A percentile compares a stretch with the other conserved stretches of the same genome.
Conservation (phyloP, 176 grass and related monocot genomes). For the Phragmites australis region DNA sequence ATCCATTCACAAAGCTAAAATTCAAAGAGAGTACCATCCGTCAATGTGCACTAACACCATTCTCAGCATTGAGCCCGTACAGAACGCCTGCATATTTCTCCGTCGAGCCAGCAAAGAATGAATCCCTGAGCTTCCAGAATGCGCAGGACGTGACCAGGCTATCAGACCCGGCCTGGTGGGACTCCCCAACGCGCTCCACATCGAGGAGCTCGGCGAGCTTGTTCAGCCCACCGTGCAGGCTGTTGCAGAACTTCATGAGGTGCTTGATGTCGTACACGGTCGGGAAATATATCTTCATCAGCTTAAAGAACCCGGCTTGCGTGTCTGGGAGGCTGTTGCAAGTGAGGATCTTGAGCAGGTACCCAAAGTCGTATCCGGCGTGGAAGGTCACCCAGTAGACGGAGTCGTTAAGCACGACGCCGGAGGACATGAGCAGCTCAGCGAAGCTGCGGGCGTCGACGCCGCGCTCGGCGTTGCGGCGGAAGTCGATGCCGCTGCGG, state of each 20-base stretch:
- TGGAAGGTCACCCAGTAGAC: conserved; percentile 97
- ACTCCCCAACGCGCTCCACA: conserved; percentile 91
- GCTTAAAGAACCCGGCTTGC: conserved; percentile 69
- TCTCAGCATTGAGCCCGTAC: conserved; percentile 86
- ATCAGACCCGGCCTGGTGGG: conserved; percentile 92
- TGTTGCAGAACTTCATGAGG: conserved; percentile 99
- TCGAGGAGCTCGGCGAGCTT: conserved; percentile 90
- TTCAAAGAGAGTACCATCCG: conserved; percentile 39
- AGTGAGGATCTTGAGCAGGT: conserved; percentile 89
- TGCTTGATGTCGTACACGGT: conserved; percentile 93
- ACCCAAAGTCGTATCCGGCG: conserved; percentile 87
- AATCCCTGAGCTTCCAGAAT: conserved; percentile 85
- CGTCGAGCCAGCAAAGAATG: conserved; percentile 73
- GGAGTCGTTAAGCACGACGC: conserved; percentile 85
- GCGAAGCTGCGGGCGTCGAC: conserved; percentile 69
- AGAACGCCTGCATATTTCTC: conserved; percentile 96
- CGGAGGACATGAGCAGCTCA: conserved; percentile 94
- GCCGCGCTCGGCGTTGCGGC: conserved; percentile 64
- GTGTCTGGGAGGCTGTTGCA: conserved; percentile 79
- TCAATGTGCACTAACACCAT: conserved; percentile 78
- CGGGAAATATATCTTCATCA: conserved; percentile 94
- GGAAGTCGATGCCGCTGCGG: conserved; percentile 90
- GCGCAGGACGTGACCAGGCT: conserved; percentile 82
- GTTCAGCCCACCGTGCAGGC: conserved; percentile 91
- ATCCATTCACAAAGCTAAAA: conserved; percentile 55